These are phyloP conservation scores for Herpetomonas samuelpessoai DNA, from an alignment of 208 protist genomes.

Conservation along the genomic window DNA sequence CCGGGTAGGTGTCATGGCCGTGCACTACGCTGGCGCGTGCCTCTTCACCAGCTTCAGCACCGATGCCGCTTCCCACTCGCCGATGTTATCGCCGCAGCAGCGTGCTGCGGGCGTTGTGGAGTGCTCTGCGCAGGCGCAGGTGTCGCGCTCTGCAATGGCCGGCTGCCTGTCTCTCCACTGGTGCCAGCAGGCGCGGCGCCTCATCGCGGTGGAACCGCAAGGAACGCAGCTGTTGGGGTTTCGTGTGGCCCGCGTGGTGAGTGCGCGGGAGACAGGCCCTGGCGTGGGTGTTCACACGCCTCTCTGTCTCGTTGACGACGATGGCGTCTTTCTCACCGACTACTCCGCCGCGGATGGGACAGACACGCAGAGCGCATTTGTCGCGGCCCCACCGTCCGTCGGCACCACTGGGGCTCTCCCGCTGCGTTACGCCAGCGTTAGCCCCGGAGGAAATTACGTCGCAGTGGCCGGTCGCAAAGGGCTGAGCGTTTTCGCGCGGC, in stretches of 20 bases:
- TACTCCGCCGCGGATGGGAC: not conserved
- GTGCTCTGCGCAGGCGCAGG: not conserved
- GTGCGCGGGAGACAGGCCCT: conserved; percentile 24
- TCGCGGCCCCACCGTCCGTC: not conserved
- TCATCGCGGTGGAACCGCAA: conserved; percentile 29
- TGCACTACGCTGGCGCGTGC: conserved; percentile 70
- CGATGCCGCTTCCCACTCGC: not conserved
- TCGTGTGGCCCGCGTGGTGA: conserved; percentile 28
- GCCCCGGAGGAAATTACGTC: conserved; percentile 3
- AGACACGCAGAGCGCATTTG: not conserved
- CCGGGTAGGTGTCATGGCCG: conserved; percentile 40
- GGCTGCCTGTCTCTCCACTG: conserved; percentile 30
- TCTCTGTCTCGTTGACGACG: conserved; percentile 26
- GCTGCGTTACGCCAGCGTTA: not conserved
- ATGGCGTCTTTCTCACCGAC: conserved; percentile 26
- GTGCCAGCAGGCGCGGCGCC: conserved; percentile 21
- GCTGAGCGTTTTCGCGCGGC: conserved; percentile 46
- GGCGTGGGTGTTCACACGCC: conserved; percentile 30
- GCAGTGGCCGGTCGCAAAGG: conserved; percentile 18
- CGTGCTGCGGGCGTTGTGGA: not conserved
- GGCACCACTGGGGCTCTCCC: not conserved
- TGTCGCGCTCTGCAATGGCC: not conserved
- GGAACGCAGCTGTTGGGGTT: conserved; percentile 21
- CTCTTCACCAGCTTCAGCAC: conserved; percentile 25
- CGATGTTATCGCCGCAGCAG: conserved; percentile 1